A percentile compares a stretch with the other conserved stretches of the same genome.
Evolutionary conservation across 805 yeast genomes (phyloP).

Genomic region (Scheffersomyces coipomensis): DNA sequence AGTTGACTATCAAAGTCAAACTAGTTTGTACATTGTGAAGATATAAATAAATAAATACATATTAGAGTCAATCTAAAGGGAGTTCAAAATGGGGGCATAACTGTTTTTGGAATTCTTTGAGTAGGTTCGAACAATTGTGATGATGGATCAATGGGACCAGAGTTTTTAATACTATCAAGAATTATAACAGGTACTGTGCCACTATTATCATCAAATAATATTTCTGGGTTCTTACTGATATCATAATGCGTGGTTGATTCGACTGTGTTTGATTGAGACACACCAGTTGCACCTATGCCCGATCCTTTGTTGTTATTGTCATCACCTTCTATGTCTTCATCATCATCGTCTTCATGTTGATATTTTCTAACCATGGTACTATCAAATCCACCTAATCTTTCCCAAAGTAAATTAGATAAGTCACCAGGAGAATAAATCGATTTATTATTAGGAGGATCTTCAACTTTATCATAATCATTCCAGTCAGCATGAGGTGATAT

Average conservation of each 20-base stretch:
- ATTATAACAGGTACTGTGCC: constrained; percentile 38
- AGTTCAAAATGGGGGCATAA: constrained; percentile 29
- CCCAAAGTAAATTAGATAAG: constrained; percentile 43
- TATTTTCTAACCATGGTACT: constrained; percentile 32
- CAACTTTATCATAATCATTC: constrained; percentile 41
- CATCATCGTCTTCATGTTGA: constrained; percentile 12
- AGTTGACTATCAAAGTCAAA: too few species aligned
- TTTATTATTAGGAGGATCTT: constrained; percentile 39
- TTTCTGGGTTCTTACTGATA: constrained; percentile 29
- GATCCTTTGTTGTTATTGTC: background rate
- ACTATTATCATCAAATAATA: constrained; percentile 32
- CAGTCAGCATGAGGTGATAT: constrained; percentile 44
- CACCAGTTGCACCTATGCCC: constrained; percentile 2
- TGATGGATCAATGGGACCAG: too few species aligned
- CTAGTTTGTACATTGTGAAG: too few species aligned
- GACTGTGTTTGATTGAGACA: background rate
- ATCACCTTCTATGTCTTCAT: constrained; percentile 2
- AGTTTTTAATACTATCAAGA: constrained; percentile 28
- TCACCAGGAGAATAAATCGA: constrained; percentile 37
- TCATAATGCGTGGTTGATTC: constrained; percentile 9
- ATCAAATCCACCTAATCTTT: constrained; percentile 39
- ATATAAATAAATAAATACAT: background rate
- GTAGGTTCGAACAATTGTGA: too few species aligned
- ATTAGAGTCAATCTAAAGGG: background rate
- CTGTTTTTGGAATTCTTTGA: constrained; percentile 31